These are phyloP conservation scores for Coniella lustricola DNA, from an alignment of 2,329 filamentous ascomycete species.

Conservation along the genomic window DNA sequence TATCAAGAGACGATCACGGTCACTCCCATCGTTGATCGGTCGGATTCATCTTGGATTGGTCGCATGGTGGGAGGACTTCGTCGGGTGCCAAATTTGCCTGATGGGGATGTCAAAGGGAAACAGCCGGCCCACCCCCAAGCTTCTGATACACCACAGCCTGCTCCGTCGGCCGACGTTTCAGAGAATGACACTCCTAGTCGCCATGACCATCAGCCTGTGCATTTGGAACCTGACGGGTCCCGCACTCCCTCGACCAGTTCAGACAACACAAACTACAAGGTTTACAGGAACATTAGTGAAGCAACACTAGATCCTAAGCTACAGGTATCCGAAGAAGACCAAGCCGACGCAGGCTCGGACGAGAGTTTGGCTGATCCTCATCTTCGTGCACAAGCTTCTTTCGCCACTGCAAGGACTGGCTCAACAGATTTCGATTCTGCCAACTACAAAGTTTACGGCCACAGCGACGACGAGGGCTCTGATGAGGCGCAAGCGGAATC, in stretches of 20 bases:
- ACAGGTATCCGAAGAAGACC: not conserved
- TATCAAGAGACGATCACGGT: slow-evolving; percentile 26
- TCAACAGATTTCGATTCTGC: slow-evolving; percentile 43
- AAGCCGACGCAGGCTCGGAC: not conserved
- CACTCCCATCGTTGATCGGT: slow-evolving; percentile 23
- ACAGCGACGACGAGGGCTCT: slow-evolving; percentile 25
- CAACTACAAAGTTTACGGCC: slow-evolving; percentile 49
- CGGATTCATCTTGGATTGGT: slow-evolving; percentile 43
- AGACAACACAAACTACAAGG: slow-evolving; percentile 41
- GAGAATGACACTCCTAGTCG: slow-evolving; percentile 26
- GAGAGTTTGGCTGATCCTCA: slow-evolving; percentile 6
- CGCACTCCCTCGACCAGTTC: slow-evolving; percentile 36
- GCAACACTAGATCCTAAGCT: not conserved
- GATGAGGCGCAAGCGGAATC: slow-evolving; percentile 7
- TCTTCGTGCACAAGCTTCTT: slow-evolving; percentile 30
- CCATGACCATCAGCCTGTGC: slow-evolving; percentile 19
- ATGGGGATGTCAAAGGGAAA: slow-evolving; percentile 38
- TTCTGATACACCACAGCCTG: slow-evolving; percentile 19
- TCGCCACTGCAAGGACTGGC: slow-evolving; percentile 30
- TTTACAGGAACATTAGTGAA: slow-evolving; percentile 32
- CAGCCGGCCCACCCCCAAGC: slow-evolving; percentile 25
- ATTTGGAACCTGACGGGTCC: slow-evolving; percentile 30
- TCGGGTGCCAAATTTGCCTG: slow-evolving; percentile 40
- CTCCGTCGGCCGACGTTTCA: slow-evolving; percentile 26
- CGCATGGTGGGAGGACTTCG: slow-evolving; percentile 49